These are phyloP conservation scores for Yamadazyma sp. DNA, from an alignment of 1,139 yeast genomes.

Conservation along the genomic window DNA sequence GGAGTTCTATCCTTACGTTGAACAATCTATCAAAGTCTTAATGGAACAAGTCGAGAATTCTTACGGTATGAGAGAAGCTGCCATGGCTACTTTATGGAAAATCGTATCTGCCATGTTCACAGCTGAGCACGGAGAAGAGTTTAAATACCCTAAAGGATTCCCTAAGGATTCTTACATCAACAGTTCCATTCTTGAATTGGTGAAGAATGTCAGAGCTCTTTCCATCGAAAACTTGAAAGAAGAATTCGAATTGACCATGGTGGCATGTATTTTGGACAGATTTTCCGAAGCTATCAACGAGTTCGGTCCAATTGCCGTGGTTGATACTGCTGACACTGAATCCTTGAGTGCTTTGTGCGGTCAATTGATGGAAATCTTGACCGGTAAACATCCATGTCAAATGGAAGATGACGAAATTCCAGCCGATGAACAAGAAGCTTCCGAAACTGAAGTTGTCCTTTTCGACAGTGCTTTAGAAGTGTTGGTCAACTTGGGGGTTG, in stretches of 20 bases:
- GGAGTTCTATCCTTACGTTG: slow-evolving; percentile 76
- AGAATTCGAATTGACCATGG: slow-evolving; percentile 83
- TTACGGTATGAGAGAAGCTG: slow-evolving; percentile 89
- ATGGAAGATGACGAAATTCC: slow-evolving; percentile 52
- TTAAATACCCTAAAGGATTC: slow-evolving; percentile 70
- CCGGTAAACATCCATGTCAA: slow-evolving; percentile 84
- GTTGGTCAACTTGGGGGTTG: slow-evolving; percentile 69
- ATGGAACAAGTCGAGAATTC: slow-evolving; percentile 79
- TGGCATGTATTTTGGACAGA: slow-evolving; percentile 74
- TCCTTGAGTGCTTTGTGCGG: slow-evolving; percentile 66
- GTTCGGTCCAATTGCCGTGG: slow-evolving; percentile 74
- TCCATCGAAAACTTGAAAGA: slow-evolving; percentile 65
- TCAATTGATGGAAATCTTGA: slow-evolving; percentile 68
- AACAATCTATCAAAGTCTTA: slow-evolving; percentile 64
- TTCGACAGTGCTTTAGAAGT: slow-evolving; percentile 87
- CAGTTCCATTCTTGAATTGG: slow-evolving; percentile 56
- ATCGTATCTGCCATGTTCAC: slow-evolving; percentile 72
- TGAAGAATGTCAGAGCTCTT: slow-evolving; percentile 64
- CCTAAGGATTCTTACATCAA: slow-evolving; percentile 64
- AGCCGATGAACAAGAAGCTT: slow-evolving; percentile 65
- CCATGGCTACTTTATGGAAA: slow-evolving; percentile 80
- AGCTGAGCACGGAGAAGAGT: slow-evolving; percentile 49
- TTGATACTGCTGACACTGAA: slow-evolving; percentile 59
- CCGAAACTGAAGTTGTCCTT: slow-evolving; percentile 85
- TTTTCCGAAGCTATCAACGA: slow-evolving; percentile 67